A percentile compares a stretch with the other conserved stretches of the same genome.
Conservation (phyloP, 805 yeast species). For the Schwanniomyces occidentalis region DNA sequence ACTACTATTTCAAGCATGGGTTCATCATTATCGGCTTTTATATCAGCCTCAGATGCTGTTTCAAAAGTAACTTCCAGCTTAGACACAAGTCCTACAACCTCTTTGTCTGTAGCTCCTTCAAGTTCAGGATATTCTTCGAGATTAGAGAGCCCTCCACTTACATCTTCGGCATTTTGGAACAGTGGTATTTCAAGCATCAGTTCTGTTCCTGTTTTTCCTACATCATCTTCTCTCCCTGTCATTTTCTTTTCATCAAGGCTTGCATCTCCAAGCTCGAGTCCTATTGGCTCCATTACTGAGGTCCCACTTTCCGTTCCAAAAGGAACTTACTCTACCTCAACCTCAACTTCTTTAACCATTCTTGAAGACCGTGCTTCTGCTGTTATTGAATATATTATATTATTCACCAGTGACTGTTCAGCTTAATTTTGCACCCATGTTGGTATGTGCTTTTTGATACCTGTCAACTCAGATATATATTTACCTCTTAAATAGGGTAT, state of each 20-base stretch:
- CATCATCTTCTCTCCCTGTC: conserved; percentile 2
- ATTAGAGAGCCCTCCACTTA: no score
- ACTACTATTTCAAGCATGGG: not conserved
- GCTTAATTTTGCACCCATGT: no score
- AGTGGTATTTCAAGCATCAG: no score
- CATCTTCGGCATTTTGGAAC: no score
- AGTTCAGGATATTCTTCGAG: no score
- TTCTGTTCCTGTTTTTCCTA: not conserved
- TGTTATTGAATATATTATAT: conserved; percentile 23
- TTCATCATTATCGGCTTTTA: not conserved
- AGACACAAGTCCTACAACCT: conserved; percentile 4
- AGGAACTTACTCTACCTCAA: conserved; percentile 21
- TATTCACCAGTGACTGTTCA: conserved; percentile 22
- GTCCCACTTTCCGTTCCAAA: conserved; percentile 17
- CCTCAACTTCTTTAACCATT: conserved; percentile 20
- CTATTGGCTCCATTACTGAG: conserved; percentile 5
- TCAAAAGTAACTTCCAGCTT: conserved; percentile 2
- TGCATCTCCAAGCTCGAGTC: not conserved
- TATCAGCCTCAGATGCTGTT: not conserved
- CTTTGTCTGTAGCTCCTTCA: no score
- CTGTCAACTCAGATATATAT: no score
- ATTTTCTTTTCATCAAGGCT: not conserved
- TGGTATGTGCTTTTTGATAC: no score
- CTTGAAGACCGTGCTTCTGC: conserved; percentile 20
- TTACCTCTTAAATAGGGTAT: no score